Percentiles rank a stretch among this genome's conserved stretches.
Conservation (phyloP, 2,329 filamentous ascomycete genomes). For the Exophiala spinifera region DNA sequence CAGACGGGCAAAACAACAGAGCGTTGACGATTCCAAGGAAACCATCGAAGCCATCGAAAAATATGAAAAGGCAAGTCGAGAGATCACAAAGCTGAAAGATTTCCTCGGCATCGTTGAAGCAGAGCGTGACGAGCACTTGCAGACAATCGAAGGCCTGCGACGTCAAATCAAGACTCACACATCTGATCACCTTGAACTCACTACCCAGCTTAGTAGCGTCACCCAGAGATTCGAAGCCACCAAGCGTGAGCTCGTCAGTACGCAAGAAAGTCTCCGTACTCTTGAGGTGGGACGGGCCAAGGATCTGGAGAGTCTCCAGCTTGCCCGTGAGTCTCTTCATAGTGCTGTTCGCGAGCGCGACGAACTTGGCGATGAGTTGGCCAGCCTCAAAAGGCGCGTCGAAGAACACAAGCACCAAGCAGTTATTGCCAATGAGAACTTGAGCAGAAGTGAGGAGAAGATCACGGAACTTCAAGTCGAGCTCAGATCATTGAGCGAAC, state of each 20-base stretch:
- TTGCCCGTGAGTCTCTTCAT: constrained; percentile 30
- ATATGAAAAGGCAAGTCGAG: constrained; percentile 29
- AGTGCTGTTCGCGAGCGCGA: constrained; percentile 30
- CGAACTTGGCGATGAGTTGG: constrained; percentile 30
- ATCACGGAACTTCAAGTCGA: constrained; percentile 28
- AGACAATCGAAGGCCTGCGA: constrained; percentile 31
- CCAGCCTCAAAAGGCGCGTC: constrained; percentile 27
- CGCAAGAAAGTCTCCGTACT: constrained; percentile 29
- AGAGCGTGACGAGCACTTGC: constrained; percentile 32
- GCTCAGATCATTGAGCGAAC: constrained; percentile 26
- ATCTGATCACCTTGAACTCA: constrained; percentile 28
- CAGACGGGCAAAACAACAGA: constrained; percentile 26
- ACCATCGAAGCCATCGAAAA: constrained; percentile 29
- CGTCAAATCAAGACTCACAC: constrained; percentile 30
- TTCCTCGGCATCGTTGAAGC: constrained; percentile 29
- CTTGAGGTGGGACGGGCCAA: constrained; percentile 29
- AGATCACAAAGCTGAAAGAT: constrained; percentile 30
- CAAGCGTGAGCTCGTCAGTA: constrained; percentile 29
- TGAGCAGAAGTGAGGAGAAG: constrained; percentile 24
- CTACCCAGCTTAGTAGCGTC: constrained; percentile 27
- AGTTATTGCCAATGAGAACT: constrained; percentile 20
- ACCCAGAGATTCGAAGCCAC: constrained; percentile 28
- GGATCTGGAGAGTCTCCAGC: constrained; percentile 28
- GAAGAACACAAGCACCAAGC: constrained; percentile 15
- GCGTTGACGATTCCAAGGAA: constrained; percentile 29